Evolutionary conservation across 495 filamentous ascomycete genomes (phyloP).

Genomic region (Neurospora sublineolata): DNA sequence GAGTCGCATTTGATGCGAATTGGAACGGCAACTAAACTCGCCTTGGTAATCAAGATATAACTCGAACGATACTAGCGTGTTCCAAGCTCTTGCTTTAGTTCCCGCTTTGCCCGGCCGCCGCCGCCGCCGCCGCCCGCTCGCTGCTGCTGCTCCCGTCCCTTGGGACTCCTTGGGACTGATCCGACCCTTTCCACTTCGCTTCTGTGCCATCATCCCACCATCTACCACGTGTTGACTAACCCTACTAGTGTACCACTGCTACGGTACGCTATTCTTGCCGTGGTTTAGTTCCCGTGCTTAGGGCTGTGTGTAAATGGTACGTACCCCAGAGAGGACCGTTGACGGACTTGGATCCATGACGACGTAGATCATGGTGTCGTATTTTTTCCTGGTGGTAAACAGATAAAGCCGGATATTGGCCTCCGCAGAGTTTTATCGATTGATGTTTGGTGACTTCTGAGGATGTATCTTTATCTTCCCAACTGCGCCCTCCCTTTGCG

Average conservation of each 20-base stretch:
- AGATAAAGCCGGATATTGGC: not conserved
- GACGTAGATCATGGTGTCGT: not conserved
- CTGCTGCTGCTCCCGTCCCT: not conserved
- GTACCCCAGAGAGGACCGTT: not conserved
- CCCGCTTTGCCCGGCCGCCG: not conserved
- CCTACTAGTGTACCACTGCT: not conserved
- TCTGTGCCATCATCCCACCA: not conserved
- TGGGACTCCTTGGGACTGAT: not conserved
- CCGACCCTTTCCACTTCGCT: not conserved
- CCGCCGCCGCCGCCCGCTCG: not conserved
- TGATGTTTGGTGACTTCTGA: not conserved
- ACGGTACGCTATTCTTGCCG: not conserved
- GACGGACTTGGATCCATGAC: not conserved
- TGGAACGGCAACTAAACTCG: not conserved
- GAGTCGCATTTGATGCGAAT: not conserved
- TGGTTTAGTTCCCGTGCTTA: not conserved
- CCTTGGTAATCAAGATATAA: not conserved
- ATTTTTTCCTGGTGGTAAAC: not conserved
- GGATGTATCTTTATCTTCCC: not conserved
- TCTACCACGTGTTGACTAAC: not conserved
- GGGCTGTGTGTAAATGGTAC: not conserved
- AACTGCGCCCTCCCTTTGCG: not conserved
- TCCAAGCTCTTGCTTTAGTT: not conserved
- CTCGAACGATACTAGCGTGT: not conserved
- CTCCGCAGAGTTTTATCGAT: not conserved